A percentile compares a stretch with the other conserved stretches of the same genome.
phyloP scores from a whole-genome alignment of 2,329 filamentous ascomycete genomes.

The Alternaria sp. region DNA sequence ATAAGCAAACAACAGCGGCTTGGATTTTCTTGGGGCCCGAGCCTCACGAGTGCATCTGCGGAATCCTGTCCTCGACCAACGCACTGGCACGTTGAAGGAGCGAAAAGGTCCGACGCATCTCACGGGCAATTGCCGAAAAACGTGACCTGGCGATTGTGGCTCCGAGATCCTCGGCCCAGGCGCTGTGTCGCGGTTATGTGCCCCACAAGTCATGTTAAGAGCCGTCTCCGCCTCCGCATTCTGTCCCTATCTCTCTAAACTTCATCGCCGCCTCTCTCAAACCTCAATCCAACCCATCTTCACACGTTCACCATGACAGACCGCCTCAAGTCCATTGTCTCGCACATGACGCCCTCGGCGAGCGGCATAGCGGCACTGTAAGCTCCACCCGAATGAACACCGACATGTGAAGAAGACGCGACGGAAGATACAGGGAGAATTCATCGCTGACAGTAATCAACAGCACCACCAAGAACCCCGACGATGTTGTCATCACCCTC shows the following conservation, averaged over 20 bases:
- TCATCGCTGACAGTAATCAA: slow-evolving; percentile 17
- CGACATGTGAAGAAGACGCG: not conserved
- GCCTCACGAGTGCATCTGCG: not conserved
- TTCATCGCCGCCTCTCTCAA: slow-evolving; percentile 4
- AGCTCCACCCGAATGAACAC: slow-evolving; percentile 49
- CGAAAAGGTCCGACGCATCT: slow-evolving; percentile 7
- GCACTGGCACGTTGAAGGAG: not conserved
- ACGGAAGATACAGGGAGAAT: not conserved
- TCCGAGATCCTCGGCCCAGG: slow-evolving; percentile 24
- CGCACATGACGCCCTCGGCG: slow-evolving; percentile 79
- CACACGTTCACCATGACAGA: slow-evolving; percentile 62
- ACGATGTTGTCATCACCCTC: slow-evolving; percentile 95
- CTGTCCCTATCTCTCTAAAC: slow-evolving; percentile 7
- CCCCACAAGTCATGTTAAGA: slow-evolving; percentile 31
- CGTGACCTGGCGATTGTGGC: slow-evolving; percentile 18
- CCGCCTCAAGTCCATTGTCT: slow-evolving; percentile 85
- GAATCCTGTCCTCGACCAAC: not conserved
- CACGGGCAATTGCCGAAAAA: slow-evolving; percentile 15
- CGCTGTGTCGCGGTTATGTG: slow-evolving; percentile 8
- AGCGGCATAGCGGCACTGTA: slow-evolving; percentile 80
- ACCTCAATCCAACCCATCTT: slow-evolving; percentile 6
- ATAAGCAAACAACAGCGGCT: not conserved
- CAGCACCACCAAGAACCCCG: slow-evolving; percentile 89
- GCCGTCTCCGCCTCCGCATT: slow-evolving; percentile 27
- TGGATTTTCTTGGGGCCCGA: not conserved